phyloP scores from a whole-genome alignment of 192 early-diverging fungal genomes.

The Gigaspora rosea region DNA sequence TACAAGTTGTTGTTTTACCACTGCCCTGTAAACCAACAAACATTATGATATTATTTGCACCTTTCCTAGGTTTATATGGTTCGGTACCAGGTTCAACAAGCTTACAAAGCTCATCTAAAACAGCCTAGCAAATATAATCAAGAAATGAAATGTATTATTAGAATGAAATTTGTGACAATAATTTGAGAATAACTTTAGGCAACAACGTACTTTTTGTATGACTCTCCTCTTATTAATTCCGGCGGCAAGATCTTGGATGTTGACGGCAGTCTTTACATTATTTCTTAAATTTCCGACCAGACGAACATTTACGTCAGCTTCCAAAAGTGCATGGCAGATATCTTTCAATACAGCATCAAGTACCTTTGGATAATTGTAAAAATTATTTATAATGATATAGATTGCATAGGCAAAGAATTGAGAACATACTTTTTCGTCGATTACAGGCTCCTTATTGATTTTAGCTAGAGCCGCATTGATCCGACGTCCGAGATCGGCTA shows the following conservation, averaged over 20 bases:
- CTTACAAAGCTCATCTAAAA: conserved; percentile 85
- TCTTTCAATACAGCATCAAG: conserved; percentile 83
- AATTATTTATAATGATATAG: background rate
- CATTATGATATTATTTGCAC: conserved; percentile 87
- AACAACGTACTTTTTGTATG: conserved; percentile 67
- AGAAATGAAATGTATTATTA: background rate
- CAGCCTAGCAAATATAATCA: conserved; percentile 49
- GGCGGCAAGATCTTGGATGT: conserved; percentile 79
- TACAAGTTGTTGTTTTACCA: conserved; percentile 97
- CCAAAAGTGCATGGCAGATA: conserved; percentile 83
- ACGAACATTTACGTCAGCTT: conserved; percentile 89
- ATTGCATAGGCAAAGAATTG: background rate
- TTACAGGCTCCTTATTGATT: conserved; percentile 80
- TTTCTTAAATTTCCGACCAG: conserved; percentile 80
- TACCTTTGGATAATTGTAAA: conserved; percentile 41
- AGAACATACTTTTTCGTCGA: conserved; percentile 77
- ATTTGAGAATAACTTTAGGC: background rate
- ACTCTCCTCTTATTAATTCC: conserved; percentile 85
- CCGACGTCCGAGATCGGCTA: conserved; percentile 87
- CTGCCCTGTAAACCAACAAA: conserved; percentile 96
- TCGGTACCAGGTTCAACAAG: conserved; percentile 88
- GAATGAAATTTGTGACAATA: background rate
- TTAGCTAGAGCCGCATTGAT: conserved; percentile 82
- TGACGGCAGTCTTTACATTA: conserved; percentile 83
- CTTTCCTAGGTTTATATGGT: conserved; percentile 84